Base-by-base conservation (phyloP, 768 basidiomycete species). In the Lactifluus volemus region DNA sequence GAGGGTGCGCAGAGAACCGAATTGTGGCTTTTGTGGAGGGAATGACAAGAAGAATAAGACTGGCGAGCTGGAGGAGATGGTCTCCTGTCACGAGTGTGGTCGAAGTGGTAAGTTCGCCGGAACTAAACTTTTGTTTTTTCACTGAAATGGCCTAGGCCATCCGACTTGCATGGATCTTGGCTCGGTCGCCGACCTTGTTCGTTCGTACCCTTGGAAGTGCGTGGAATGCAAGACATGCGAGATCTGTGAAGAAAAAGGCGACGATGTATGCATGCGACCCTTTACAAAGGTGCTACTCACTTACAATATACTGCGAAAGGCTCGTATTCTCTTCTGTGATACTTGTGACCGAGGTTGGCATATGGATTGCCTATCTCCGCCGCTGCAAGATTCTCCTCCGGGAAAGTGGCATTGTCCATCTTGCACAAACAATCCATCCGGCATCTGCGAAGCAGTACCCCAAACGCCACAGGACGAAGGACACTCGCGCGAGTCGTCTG, bases 321-420 rank as follows among this genome's bases (percentile, higher is more conserved):
- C 80, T 55, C 81, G 82, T 55, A 85, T 97, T 64, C 72, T 98
- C 55, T 88, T 98, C 67, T 98, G 96, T 72, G 96, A 98, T 78
- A 82, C 78, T 58, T 98, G 96, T 73, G 96, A 98, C 77, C 79
- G 92, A 80, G 92, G 90, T 39, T 92, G 89, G 88, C 91, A 94
- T 72, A 84, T 85, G 79, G 81, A 85, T 65, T 94, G 89, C 71
- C 78, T 93, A 58, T 67, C 74, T 41, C 92, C 93, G 38, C 85
- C 89, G 0, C 74, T 97, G 15, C 73, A 78, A 57, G 77, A 82
- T 59, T 77, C 84, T 38, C 94, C 94, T 2, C 79, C 84, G 41
- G 92, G 91, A 67, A 78, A 78, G 70, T 93, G 88, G 88, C 79
- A 82, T 67, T 92, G 89, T 71, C 87, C 87, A 29, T 60, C 71